These are phyloP conservation scores for Trichomonas gallinae DNA, from an alignment of 208 protist species.

Conservation along the genomic window DNA sequence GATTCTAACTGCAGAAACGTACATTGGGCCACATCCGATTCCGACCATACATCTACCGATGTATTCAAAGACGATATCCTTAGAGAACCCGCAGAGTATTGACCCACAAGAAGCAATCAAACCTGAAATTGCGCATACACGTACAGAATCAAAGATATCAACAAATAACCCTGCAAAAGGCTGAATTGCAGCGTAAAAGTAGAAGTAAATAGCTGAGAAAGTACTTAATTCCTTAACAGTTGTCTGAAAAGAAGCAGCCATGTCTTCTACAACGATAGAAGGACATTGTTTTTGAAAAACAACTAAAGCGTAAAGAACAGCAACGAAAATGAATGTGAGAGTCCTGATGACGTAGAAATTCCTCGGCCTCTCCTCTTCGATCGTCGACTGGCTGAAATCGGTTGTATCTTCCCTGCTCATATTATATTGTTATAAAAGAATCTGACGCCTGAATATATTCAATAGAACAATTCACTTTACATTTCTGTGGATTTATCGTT, in stretches of 20 bases:
- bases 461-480: no score
- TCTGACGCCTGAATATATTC: no score
- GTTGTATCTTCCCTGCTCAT: no score
- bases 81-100: neutral
- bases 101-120: neutral
- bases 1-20: neutral
- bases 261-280: neutral
- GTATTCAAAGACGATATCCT: neutral
- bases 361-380: neutral
- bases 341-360: neutral
- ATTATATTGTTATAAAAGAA: no score
- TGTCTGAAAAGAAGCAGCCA: neutral
- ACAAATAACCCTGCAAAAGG: neutral
- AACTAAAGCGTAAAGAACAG: neutral
- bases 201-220: neutral
- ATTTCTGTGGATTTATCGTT: no score
- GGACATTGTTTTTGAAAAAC: neutral
- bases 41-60: neutral
- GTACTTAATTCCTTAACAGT: neutral
- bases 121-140: neutral
- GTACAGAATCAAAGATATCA: neutral
- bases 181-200: neutral
- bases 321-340: neutral
- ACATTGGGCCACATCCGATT: neutral
- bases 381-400: neutral